phyloP scores from a whole-genome alignment of 169 alveolate genomes.

The Plasmodium fragile region DNA sequence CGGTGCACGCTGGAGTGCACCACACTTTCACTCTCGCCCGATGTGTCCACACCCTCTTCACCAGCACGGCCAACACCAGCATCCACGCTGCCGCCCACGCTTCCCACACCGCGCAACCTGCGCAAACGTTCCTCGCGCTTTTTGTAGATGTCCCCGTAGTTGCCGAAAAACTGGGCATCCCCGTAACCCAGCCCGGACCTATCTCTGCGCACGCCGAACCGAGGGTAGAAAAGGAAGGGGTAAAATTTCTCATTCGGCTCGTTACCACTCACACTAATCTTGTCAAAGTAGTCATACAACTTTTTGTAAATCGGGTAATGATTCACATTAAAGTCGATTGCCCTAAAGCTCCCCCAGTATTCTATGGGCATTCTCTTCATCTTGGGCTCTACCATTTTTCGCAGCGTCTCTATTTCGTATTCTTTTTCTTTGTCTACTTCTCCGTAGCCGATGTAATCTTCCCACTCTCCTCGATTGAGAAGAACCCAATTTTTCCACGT shows the following conservation, averaged over 20 bases:
- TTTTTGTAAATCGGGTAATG: slow-evolving; percentile 77
- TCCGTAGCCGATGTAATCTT: slow-evolving; percentile 23
- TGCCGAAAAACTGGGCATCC: slow-evolving; percentile 80
- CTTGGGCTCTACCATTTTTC: slow-evolving; percentile 68
- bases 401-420: slow-evolving; percentile 80
- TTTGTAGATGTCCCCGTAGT: slow-evolving; percentile 80
- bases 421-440: neutral
- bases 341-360: slow-evolving; percentile 87
- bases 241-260: slow-evolving; percentile 77
- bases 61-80: neutral
- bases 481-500: slow-evolving; percentile 87
- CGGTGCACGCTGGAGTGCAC: slow-evolving; percentile 31
- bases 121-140: slow-evolving; percentile 76
- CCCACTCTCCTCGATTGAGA: slow-evolving; percentile 81
- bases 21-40: neutral
- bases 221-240: slow-evolving; percentile 82
- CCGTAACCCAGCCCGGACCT: slow-evolving; percentile 83
- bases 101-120: slow-evolving; percentile 35
- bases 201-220: slow-evolving; percentile 78
- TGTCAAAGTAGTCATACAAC: slow-evolving; percentile 77
- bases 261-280: slow-evolving; percentile 74
- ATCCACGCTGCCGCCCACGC: neutral
- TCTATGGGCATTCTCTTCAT: slow-evolving; percentile 85
- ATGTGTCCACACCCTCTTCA: neutral
- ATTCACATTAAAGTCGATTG: slow-evolving; percentile 77